Evolutionary conservation across 2,329 filamentous ascomycete genomes (phyloP), one percentile per base, ranked within the genome.

Genomic region (Neocatenulostroma microsporum): DNA sequence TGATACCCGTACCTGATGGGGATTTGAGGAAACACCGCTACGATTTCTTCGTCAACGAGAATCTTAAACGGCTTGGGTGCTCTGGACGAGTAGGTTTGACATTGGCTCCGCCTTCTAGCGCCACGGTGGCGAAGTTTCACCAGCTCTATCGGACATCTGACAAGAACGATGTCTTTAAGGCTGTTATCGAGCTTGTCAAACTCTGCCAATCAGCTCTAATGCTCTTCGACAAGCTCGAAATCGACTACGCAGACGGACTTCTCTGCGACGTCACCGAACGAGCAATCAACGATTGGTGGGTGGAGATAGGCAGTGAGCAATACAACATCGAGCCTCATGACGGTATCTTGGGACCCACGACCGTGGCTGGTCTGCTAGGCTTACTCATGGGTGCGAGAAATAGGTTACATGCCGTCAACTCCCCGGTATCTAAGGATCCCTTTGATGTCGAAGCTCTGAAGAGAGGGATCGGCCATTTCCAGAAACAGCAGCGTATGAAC

Each of bases 281-380:
- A 44, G 86, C 88, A 2, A 78, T 96, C 50, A 82, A 80, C 44
- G 84, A 95, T 58, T 98, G 91, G 91, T 96, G 91, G 91, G 80
- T 84, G 1, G 85, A 94, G 53, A 82, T 95, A 41, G 91, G 91
- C 2, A 81, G 80, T 1, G 89, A 96, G 48, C 81, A 91, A 54
- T 95, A 89, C 67, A 93, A 89, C 37, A 76, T 87, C 21, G 91
- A 96, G 60, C 89, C 91, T 2, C 83, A 82, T 8, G 91, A 98
- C 62, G 89, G 89, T 10, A 87, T 94, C 15, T 67, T 98, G 2
- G 91, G 91, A 0, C 88, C 91, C 2, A 93, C 85, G 0, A 95
- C 88, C 0, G 87, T 96, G 6, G 79, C 88, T 15, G 89, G 84
- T 2, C 63, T 98, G 14, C 66, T 98, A 4, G 91, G 91, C 3